Evolutionary conservation across 106 monocot species (phyloP), one percentile per base, ranked within the genome.

Genomic region (Amphibolis antarctica): DNA sequence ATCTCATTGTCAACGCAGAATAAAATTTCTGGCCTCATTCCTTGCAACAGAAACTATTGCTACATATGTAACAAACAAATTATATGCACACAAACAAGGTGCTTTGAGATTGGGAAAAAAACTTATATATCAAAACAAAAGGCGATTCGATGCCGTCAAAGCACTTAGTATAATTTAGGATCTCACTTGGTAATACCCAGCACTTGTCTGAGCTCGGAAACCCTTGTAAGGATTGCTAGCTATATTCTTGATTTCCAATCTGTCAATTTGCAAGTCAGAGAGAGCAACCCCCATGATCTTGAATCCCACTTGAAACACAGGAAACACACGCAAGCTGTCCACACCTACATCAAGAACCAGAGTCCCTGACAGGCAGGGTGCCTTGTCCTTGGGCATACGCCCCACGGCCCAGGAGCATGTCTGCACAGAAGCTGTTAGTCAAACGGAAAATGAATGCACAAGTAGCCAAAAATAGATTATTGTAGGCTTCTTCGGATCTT

Each of bases 251-350:
- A 86, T 57, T 42, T 83, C 86, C 62, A 94, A 31, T 55, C 78
- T 89, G 53, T 86, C 83, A n/a, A 94, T 84, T 62, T 75, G 85
- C 72, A 94, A 58, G 17, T 84, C 86, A 11, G 94, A 94, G 15
- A 94, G 71, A 21, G 94, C 89, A 13, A 82, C 70, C n/a, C 94
- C 94, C 77, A 83, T 89, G 56, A 94, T 89, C 67, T 83, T 94
- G 77, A 94, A 89, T 18, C 73, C 77, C 21, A 83, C 83, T 64
- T 66, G 69, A 59, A 94, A 77, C 1, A 72, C 67, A 31, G 89
- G 93, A 54, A 75, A 79, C 12, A 69, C 69, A 61, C 83, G 89
- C 81, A 86, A 72, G 24, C 77, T 44, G 1, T 86, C 75, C 20
- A 86, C 0, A 12, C 89, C 94, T 36, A 48, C 23, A 44, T 86